Evolutionary conservation across 2,329 filamentous ascomycete genomes (phyloP).

Genomic region (Celoporthe dispersa): DNA sequence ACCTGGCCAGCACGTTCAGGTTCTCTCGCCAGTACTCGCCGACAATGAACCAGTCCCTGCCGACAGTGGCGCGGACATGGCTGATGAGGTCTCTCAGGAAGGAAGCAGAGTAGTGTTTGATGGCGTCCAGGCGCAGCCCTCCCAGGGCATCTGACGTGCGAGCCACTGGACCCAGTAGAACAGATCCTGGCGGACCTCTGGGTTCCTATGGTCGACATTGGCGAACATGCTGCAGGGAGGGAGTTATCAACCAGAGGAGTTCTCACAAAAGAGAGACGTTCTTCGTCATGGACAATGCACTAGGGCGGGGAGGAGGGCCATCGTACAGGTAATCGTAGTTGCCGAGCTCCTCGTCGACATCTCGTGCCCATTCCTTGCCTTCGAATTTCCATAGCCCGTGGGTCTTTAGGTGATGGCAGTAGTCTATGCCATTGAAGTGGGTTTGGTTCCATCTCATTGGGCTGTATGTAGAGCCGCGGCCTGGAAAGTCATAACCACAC

Average conservation of each 20-base stretch:
- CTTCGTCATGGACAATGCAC: no score
- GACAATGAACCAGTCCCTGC: constrained; percentile 64
- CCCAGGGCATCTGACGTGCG: constrained; percentile 37
- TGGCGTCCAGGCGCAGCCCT: constrained; percentile 42
- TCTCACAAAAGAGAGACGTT: no score
- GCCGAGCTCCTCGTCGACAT: constrained; percentile 60
- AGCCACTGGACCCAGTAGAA: constrained; percentile 42
- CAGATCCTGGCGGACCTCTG: constrained; percentile 39
- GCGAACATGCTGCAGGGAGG: constrained; percentile 39
- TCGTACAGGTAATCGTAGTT: constrained; percentile 57
- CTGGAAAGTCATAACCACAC: constrained; percentile 69
- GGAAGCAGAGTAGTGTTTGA: constrained; percentile 41
- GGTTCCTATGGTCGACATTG: constrained; percentile 41
- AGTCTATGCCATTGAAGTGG: constrained; percentile 73
- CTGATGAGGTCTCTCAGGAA: constrained; percentile 39
- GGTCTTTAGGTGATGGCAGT: constrained; percentile 57
- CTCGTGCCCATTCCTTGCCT: constrained; percentile 66
- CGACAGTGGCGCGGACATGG: constrained; percentile 38
- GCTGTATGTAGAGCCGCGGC: constrained; percentile 63
- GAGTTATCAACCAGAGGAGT: not conserved
- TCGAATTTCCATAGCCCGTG: constrained; percentile 68
- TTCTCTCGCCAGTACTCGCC: constrained; percentile 73
- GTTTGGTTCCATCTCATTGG: constrained; percentile 66
- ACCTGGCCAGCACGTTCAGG: constrained; percentile 57
- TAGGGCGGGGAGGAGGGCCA: not conserved